Conservation (phyloP, 495 filamentous ascomycete genomes). For the Aspergillus haitiensis region DNA sequence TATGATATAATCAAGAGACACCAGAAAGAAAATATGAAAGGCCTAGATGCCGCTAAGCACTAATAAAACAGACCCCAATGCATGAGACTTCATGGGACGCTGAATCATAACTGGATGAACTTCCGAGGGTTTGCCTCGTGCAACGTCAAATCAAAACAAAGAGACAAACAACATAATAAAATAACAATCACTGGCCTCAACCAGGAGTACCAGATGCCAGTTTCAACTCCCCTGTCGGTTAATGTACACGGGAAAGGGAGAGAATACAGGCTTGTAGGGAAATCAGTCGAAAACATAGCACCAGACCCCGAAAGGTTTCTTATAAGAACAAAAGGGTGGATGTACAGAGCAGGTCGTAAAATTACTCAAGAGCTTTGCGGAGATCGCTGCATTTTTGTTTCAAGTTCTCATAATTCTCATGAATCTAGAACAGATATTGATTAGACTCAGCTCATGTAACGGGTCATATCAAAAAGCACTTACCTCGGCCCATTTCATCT, state of each 20-base stretch:
- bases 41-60: not conserved
- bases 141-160: conserved; percentile 12
- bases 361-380: conserved; percentile 62
- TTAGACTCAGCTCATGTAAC: conserved; percentile 15
- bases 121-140: conserved; percentile 15
- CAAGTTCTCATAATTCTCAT: conserved; percentile 73
- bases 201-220: conserved; percentile 23
- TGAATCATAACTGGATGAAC: conserved; percentile 18
- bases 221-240: conserved; percentile 3
- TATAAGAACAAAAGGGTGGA: conserved; percentile 16
- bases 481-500: conserved; percentile 96
- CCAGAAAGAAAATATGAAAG: not conserved
- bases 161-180: conserved; percentile 26
- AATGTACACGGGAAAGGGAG: conserved; percentile 22
- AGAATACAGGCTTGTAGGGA: not conserved
- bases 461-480: conserved; percentile 1
- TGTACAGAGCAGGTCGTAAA: conserved; percentile 26
- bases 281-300: conserved; percentile 2
- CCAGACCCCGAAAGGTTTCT: conserved; percentile 10
- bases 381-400: conserved; percentile 80
- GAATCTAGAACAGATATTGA: conserved; percentile 26
- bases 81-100: conserved; percentile 20
- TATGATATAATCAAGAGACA: not conserved
- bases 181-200: conserved; percentile 20
- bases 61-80: not conserved